A percentile compares a stretch with the other conserved stretches of the same genome.
Conservation (phyloP, 2,329 filamentous ascomycete genomes). For the Gremmenia infestans region DNA sequence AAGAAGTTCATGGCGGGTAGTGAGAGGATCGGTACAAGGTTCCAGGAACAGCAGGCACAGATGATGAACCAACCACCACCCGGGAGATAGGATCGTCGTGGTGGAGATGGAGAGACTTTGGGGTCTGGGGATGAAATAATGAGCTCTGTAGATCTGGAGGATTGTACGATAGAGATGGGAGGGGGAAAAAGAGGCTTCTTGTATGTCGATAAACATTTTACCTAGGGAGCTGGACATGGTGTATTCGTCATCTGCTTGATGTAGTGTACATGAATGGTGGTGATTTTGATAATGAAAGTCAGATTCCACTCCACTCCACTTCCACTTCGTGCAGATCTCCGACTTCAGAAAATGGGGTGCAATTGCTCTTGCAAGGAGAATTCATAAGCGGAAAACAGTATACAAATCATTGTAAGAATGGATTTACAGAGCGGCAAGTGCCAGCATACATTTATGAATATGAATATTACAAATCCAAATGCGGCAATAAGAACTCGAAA, state of each 20-base stretch:
- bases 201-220: background rate
- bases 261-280: background rate
- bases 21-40: constrained; percentile 85
- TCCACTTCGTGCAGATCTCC: too few species aligned
- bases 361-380: too few species aligned
- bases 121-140: background rate
- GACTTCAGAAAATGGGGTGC: too few species aligned
- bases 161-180: background rate
- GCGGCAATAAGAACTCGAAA: too few species aligned
- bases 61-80: constrained; percentile 41
- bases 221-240: background rate
- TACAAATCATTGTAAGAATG: too few species aligned
- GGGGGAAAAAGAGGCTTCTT: background rate
- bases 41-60: constrained; percentile 64
- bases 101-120: background rate
- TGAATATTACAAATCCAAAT: too few species aligned
- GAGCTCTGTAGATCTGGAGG: background rate
- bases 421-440: too few species aligned
- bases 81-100: constrained; percentile 17
- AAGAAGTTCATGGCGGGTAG: constrained; percentile 93
- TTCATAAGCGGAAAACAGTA: too few species aligned
- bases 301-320: constrained; percentile 1
- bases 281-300: background rate
- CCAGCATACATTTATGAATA: too few species aligned
- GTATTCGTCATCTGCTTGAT: background rate